Evolutionary conservation across 441 rosid genomes (phyloP), one percentile per base, ranked within the genome.

Genomic region (Melianthus villosus): DNA sequence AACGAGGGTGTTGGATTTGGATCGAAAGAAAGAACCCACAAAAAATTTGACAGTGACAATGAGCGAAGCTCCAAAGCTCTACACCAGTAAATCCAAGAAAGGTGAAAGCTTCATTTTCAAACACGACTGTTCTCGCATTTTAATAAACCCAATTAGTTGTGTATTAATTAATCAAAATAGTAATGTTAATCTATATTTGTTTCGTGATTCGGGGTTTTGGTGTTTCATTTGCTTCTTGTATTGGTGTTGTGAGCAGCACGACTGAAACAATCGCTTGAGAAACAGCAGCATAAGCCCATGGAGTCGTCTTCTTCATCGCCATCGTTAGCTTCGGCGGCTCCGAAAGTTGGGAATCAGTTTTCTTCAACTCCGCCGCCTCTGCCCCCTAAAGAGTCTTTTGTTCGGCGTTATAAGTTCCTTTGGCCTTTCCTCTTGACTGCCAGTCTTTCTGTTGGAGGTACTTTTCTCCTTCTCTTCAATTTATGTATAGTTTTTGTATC

Each of bases 401-500:
- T 74, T 28, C 70, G 74, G 45, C 86, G 97, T 48, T 77, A 78
- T 53, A 80, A 73, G 75, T 83, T 64, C 62, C 57, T 80, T 15
- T 76, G 83, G 91, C 95, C 97, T 3, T 73, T 87, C 36, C 67
- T 87, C 19, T 60, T 83, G 63, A 57, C 82, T 31, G 93, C 71
- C 40, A 87, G 83, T 73, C 63, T 78, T 39, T 67, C 66, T 39
- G 71, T 71, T 46, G 97, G 91, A 76, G 81, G 96, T 86, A n/a
- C 48, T 43, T 38, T 8, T 26, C 19, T 32, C 25, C n/a, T 29
- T 13, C 6, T 11, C 9, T 4, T 32, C 10, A 1, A 15, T 44
- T 32, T 16, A n/a, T 15, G 11, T 25, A n/a, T 1, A 16, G 20
- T 19, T 2, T 12, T 15, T 19, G 3, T 16, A 6, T 16, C 14